A percentile compares a stretch with the other conserved stretches of the same genome.
Conservation (phyloP, 1,284 basidiomycete genomes). For the Trametes hirsuta region DNA sequence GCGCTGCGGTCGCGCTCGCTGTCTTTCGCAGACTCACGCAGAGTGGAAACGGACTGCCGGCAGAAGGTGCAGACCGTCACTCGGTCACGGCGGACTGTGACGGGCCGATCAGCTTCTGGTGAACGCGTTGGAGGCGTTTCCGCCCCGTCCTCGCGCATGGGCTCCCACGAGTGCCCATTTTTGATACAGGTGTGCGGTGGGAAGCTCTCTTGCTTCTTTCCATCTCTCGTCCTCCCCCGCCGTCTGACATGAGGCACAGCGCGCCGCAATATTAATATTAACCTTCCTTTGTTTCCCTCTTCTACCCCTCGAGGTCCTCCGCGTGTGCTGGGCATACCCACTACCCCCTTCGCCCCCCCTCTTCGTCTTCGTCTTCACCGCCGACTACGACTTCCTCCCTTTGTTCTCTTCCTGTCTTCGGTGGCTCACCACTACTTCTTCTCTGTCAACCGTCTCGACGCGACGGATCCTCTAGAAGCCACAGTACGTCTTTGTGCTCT, state of each 20-base stretch:
- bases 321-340: slow-evolving; percentile 33
- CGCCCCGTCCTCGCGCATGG: not conserved
- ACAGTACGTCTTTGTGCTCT: slow-evolving; percentile 14
- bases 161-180: slow-evolving; percentile 16
- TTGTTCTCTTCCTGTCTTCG: slow-evolving; percentile 4
- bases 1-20: not conserved
- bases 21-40: not conserved
- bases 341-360: slow-evolving; percentile 8
- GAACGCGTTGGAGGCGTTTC: slow-evolving; percentile 26
- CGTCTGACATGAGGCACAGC: slow-evolving; percentile 28
- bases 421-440: not conserved
- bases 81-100: slow-evolving; percentile 15
- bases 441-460: not conserved
- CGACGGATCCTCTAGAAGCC: slow-evolving; percentile 11
- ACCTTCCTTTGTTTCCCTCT: slow-evolving; percentile 21
- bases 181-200: slow-evolving; percentile 11
- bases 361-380: slow-evolving; percentile 2
- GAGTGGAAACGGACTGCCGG: slow-evolving; percentile 10
- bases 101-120: slow-evolving; percentile 18
- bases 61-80: slow-evolving; percentile 9
- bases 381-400: not conserved
- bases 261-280: slow-evolving; percentile 23
- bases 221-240: slow-evolving; percentile 16
- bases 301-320: slow-evolving; percentile 26
- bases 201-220: slow-evolving; percentile 16